Evolutionary conservation across 495 filamentous ascomycete species (phyloP).

Genomic region (Aspergillus bertholletiae): DNA sequence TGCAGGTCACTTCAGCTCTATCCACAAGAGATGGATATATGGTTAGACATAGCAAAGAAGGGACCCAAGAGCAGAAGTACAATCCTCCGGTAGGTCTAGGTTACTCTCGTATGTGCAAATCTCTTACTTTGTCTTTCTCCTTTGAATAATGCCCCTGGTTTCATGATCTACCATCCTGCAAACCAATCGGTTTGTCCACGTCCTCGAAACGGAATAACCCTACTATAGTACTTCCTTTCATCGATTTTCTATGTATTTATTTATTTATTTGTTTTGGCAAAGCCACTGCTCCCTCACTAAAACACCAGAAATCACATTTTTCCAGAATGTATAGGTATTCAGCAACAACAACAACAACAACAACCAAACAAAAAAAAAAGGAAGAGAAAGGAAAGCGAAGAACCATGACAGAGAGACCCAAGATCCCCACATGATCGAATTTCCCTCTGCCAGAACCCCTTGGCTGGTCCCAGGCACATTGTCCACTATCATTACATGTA

Average conservation of each 20-base stretch:
- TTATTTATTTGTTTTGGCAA: too few relatives aligned
- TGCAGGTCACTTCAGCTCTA: constrained; percentile 8
- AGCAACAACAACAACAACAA: too few relatives aligned
- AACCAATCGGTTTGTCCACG: background rate
- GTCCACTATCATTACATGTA: background rate
- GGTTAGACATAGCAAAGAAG: background rate
- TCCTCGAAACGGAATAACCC: too few relatives aligned
- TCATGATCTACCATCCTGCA: too few relatives aligned
- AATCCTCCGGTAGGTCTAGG: background rate
- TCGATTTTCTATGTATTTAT: too few relatives aligned
- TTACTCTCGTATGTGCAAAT: background rate
- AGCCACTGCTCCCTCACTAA: too few relatives aligned
- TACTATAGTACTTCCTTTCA: background rate
- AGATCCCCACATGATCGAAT: background rate
- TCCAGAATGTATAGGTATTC: too few relatives aligned
- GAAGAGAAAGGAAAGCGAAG: background rate
- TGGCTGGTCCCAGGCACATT: background rate
- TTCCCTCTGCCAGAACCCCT: too few relatives aligned
- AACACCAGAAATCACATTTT: too few relatives aligned
- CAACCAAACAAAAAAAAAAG: background rate
- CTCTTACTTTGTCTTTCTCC: background rate
- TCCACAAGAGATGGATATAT: background rate
- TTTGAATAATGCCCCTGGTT: too few relatives aligned
- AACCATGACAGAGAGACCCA: background rate
- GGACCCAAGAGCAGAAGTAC: background rate